A percentile compares a stretch with the other conserved stretches of the same genome.
Conservation (phyloP, 441 rosid genomes). For the Erodium trifolium region DNA sequence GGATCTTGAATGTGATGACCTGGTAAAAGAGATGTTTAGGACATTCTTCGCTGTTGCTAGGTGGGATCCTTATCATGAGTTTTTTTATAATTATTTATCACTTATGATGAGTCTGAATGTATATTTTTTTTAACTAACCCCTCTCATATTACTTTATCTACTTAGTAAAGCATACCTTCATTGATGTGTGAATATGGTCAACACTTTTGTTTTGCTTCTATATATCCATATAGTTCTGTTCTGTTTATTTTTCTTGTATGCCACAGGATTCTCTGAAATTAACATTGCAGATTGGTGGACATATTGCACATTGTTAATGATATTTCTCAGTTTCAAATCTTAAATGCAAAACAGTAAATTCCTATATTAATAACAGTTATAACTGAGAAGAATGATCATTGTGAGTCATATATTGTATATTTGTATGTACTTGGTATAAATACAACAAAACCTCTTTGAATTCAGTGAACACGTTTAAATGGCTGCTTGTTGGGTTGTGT, state of each 20-base stretch:
- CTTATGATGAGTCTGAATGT: neutral
- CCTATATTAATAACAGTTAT: neutral
- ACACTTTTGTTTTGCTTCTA: neutral
- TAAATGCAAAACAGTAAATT: neutral
- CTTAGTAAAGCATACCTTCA: neutral
- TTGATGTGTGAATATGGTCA: conserved; percentile 4
- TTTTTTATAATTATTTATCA: neutral
- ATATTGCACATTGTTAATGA: neutral
- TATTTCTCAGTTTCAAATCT: neutral
- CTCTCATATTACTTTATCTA: conserved; percentile 1
- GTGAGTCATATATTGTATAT: neutral
- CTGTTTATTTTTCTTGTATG: conserved; percentile 6
- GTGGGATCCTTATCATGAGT: conserved; percentile 41
- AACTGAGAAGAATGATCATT: conserved; percentile 5
- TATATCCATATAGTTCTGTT: neutral
- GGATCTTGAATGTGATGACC: conserved; percentile 76
- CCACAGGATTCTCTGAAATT: neutral
- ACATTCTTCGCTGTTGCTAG: conserved; percentile 89
- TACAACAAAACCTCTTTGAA: neutral
- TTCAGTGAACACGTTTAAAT: neutral
- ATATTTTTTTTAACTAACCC: neutral
- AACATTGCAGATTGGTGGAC: conserved; percentile 7
- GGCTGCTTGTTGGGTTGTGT: neutral
- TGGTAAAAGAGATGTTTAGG: conserved; percentile 62
- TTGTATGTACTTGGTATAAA: neutral